Conservation (phyloP, 1,284 basidiomycete genomes). For the Termitomyces sp. region DNA sequence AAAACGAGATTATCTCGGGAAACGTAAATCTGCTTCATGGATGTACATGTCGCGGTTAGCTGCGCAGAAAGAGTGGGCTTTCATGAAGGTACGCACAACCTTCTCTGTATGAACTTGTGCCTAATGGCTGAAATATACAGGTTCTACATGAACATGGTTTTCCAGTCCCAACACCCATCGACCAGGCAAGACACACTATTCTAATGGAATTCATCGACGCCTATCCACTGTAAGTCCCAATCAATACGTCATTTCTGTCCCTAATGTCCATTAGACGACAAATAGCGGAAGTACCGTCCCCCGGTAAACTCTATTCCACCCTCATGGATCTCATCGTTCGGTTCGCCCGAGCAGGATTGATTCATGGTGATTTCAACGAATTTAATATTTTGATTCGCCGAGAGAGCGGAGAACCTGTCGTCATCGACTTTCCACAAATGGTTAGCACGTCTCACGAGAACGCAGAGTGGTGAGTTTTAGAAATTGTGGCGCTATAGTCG, state of each 20-base stretch:
- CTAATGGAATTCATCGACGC: slow-evolving; percentile 96
- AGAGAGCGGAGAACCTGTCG: slow-evolving; percentile 77
- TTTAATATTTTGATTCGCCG: slow-evolving; percentile 95
- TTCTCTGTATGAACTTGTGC: not conserved
- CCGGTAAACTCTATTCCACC: slow-evolving; percentile 85
- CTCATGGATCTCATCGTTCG: slow-evolving; percentile 97
- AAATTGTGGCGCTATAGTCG: slow-evolving; percentile 7
- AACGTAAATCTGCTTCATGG: slow-evolving; percentile 95
- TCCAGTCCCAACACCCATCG: slow-evolving; percentile 90
- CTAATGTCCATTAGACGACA: slow-evolving; percentile 63
- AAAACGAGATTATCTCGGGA: slow-evolving; percentile 96
- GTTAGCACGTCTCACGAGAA: slow-evolving; percentile 96
- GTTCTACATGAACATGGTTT: slow-evolving; percentile 92
- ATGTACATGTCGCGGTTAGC: slow-evolving; percentile 99
- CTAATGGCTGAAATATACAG: slow-evolving; percentile 36
- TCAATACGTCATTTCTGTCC: slow-evolving; percentile 2
- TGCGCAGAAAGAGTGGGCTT: slow-evolving; percentile 96
- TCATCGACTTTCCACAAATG: slow-evolving; percentile 99
- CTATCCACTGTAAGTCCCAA: slow-evolving; percentile 77
- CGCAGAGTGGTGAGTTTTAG: slow-evolving; percentile 79
- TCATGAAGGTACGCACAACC: slow-evolving; percentile 78
- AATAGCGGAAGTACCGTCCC: slow-evolving; percentile 77
- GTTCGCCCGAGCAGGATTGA: slow-evolving; percentile 88
- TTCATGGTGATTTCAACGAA: slow-evolving; percentile 99
- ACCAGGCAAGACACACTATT: slow-evolving; percentile 92